These are phyloP conservation scores for Penicillium sp. DNA, from an alignment of 2,329 filamentous ascomycete species.

Conservation along the genomic window DNA sequence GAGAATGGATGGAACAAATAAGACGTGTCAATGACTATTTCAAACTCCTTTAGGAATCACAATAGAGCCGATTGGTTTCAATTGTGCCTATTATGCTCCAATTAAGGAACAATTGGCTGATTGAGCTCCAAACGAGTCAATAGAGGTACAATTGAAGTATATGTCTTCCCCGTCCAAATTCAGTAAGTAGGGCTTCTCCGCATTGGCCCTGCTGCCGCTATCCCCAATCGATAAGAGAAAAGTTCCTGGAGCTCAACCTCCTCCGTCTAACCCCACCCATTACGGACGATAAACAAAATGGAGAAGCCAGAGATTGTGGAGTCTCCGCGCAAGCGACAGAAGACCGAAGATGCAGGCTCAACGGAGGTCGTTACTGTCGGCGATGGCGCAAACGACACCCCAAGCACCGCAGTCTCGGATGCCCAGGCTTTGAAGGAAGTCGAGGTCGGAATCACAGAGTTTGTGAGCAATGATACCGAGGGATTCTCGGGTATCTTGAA, in stretches of 20 bases:
- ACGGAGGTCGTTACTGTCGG: slow-evolving; percentile 19
- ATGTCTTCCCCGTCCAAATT: slow-evolving; percentile 15
- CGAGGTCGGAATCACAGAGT: slow-evolving; percentile 63
- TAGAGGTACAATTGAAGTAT: background rate
- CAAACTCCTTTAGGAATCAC: too few species aligned
- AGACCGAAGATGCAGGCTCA: slow-evolving; percentile 28
- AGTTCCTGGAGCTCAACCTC: slow-evolving; percentile 17
- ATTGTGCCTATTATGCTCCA: too few species aligned
- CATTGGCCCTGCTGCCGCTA: slow-evolving; percentile 25
- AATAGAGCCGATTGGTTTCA: too few species aligned
- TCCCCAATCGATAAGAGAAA: slow-evolving; percentile 19
- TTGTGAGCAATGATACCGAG: slow-evolving; percentile 56
- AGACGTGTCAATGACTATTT: too few species aligned
- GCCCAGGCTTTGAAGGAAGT: slow-evolving; percentile 41
- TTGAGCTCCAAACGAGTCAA: background rate
- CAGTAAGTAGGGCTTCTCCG: slow-evolving; percentile 25
- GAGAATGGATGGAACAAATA: too few species aligned
- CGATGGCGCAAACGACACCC: slow-evolving; percentile 13
- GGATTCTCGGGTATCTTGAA: slow-evolving; percentile 67
- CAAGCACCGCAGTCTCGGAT: slow-evolving; percentile 21
- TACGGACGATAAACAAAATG: slow-evolving; percentile 26
- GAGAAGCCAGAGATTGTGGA: slow-evolving; percentile 33
- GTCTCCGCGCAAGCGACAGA: slow-evolving; percentile 39
- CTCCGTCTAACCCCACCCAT: slow-evolving; percentile 8
- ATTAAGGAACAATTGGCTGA: too few species aligned